Evolutionary conservation across 1,139 yeast species (phyloP).

Genomic region (Yamadazyma mexicana): DNA sequence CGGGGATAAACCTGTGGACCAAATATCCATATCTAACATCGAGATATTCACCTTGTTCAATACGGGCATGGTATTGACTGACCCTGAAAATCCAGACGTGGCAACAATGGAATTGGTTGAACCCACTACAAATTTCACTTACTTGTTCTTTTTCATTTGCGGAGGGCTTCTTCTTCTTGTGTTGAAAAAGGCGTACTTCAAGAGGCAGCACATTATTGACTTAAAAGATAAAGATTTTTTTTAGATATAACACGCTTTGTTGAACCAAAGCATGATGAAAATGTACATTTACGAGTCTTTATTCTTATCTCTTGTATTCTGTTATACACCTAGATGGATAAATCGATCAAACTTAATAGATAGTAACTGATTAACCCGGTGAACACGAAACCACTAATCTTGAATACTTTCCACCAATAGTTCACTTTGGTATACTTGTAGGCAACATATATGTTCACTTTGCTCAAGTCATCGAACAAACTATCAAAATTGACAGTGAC

Average conservation of each 20-base stretch:
- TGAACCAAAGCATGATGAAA: not conserved
- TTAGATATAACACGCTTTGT: conserved; percentile 3
- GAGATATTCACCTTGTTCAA: conserved; percentile 15
- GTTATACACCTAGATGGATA: conserved; percentile 21
- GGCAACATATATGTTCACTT: conserved; percentile 56
- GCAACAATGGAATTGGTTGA: conserved; percentile 8
- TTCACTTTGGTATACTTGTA: conserved; percentile 60
- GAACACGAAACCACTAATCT: conserved; percentile 65
- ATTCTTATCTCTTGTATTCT: not conserved
- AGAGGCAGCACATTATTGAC: conserved; percentile 27
- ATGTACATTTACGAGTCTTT: not conserved
- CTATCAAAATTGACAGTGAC: conserved; percentile 63
- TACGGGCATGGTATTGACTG: conserved; percentile 9
- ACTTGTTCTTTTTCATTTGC: conserved; percentile 20
- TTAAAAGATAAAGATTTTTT: conserved; percentile 28
- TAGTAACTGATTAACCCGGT: conserved; percentile 61
- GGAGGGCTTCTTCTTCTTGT: conserved; percentile 16
- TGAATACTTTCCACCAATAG: conserved; percentile 63
- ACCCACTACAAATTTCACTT: conserved; percentile 16
- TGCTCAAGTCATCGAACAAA: conserved; percentile 68
- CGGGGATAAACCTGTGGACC: conserved; percentile 38
- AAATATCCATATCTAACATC: conserved; percentile 32
- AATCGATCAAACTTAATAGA: conserved; percentile 41
- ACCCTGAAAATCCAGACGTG: conserved; percentile 6
- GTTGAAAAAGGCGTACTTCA: conserved; percentile 19